Conservation (phyloP, 345 rosid genomes). For the Eutrema yunnanense region DNA sequence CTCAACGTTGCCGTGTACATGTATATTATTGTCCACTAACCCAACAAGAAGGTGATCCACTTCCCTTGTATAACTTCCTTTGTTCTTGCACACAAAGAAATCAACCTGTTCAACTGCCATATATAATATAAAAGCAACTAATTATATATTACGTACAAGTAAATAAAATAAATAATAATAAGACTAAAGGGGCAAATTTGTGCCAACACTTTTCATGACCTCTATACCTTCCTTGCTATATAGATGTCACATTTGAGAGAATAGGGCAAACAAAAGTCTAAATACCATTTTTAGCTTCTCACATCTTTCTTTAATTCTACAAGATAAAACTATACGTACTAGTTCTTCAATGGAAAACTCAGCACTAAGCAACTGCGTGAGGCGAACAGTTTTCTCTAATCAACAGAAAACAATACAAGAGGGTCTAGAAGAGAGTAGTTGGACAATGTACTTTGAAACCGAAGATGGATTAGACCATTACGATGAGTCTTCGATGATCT, state of each 20-base stretch:
- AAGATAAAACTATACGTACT: neutral
- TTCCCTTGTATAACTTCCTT: neutral
- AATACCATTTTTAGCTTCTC: neutral
- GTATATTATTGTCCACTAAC: neutral
- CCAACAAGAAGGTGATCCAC: conserved; percentile 29
- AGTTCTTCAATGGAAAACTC: conserved; percentile 18
- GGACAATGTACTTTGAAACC: conserved; percentile 31
- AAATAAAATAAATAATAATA: neutral
- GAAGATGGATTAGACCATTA: conserved; percentile 16
- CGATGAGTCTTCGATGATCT: conserved; percentile 25
- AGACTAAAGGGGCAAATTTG: neutral
- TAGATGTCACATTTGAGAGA: conserved; percentile 14
- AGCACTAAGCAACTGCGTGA: conserved; percentile 22
- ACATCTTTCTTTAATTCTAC: neutral
- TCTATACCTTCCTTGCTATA: neutral
- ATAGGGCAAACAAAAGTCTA: conserved; percentile 1
- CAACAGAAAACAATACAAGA: conserved; percentile 18
- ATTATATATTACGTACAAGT: neutral
- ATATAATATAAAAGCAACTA: conserved; percentile 2
- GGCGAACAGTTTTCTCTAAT: conserved; percentile 5
- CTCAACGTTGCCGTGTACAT: conserved; percentile 1
- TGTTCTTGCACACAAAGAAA: conserved; percentile 15
- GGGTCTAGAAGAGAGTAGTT: conserved; percentile 25
- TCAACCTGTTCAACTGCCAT: neutral
- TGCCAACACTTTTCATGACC: conserved; percentile 11